A percentile compares a stretch with the other conserved stretches of the same genome.
Evolutionary conservation across 441 rosid genomes (phyloP).

Genomic region (Aleurites moluccanus): DNA sequence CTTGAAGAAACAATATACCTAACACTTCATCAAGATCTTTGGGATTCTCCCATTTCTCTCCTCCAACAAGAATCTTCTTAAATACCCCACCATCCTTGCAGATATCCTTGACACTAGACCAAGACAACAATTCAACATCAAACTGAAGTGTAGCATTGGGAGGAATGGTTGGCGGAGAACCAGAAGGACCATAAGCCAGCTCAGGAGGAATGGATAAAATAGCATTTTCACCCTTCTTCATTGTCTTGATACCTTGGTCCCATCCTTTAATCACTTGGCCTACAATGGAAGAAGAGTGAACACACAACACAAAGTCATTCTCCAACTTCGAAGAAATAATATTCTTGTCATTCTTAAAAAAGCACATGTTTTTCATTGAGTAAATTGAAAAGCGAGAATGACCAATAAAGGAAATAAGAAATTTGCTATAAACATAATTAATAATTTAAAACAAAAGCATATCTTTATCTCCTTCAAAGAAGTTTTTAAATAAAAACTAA

Average conservation of each 20-base stretch:
- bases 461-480: too few relatives aligned
- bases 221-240: slow-evolving; percentile 94
- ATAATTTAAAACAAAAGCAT: too few relatives aligned
- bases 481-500: too few relatives aligned
- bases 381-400: too few relatives aligned
- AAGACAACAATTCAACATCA: slow-evolving; percentile 80
- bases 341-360: not conserved
- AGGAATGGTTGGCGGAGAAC: slow-evolving; percentile 84
- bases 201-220: slow-evolving; percentile 79
- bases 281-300: slow-evolving; percentile 22
- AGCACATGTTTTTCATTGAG: too few relatives aligned
- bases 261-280: slow-evolving; percentile 95
- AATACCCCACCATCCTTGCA: slow-evolving; percentile 89
- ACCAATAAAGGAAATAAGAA: too few relatives aligned
- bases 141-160: slow-evolving; percentile 77
- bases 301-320: not conserved
- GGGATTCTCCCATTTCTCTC: slow-evolving; percentile 85
- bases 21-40: slow-evolving; percentile 84
- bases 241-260: slow-evolving; percentile 91
- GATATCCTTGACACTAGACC: slow-evolving; percentile 87
- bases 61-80: slow-evolving; percentile 67
- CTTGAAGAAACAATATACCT: slow-evolving; percentile 35
- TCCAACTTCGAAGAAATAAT: not conserved
- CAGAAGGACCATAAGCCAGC: slow-evolving; percentile 83
- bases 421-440: too few relatives aligned